Evolutionary conservation across 345 rosid genomes (phyloP).

Genomic region (Acer yangbiense): DNA sequence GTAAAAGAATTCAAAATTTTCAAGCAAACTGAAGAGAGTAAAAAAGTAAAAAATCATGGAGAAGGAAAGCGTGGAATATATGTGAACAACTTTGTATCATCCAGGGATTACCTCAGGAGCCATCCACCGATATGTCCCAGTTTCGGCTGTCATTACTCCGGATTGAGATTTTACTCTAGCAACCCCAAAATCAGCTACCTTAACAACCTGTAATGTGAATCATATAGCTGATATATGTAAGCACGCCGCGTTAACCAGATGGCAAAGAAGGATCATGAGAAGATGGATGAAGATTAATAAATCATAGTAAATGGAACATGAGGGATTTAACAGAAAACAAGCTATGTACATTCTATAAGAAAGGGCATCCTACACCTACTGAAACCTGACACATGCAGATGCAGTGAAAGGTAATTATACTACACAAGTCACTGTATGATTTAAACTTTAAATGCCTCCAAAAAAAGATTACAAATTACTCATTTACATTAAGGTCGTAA

Average conservation of each 20-base stretch:
- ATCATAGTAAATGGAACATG: neutral
- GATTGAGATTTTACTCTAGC: slow-evolving; percentile 90
- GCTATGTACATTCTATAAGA: neutral
- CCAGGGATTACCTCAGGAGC: slow-evolving; percentile 83
- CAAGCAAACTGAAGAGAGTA: neutral
- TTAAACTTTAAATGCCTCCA: neutral
- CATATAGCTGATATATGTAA: neutral
- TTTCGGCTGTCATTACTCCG: slow-evolving; percentile 99
- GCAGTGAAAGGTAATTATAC: neutral
- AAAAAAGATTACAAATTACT: neutral
- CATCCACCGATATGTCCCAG: slow-evolving; percentile 99
- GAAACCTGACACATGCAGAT: neutral
- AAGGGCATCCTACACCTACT: neutral
- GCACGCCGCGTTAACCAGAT: neutral
- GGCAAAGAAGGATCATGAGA: neutral
- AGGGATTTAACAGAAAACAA: neutral
- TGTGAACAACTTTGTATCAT: neutral
- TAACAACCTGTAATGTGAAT: slow-evolving; percentile 64
- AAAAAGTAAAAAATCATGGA: neutral
- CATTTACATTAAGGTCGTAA: neutral
- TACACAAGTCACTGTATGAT: neutral
- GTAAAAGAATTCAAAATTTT: neutral
- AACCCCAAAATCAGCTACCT: slow-evolving; percentile 99
- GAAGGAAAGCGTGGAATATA: neutral
- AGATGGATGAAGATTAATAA: neutral